Percentiles rank a stretch among this genome's conserved stretches.
Evolutionary conservation across 164 flowering plant genomes (phyloP).

Genomic region (Piper longum): DNA sequence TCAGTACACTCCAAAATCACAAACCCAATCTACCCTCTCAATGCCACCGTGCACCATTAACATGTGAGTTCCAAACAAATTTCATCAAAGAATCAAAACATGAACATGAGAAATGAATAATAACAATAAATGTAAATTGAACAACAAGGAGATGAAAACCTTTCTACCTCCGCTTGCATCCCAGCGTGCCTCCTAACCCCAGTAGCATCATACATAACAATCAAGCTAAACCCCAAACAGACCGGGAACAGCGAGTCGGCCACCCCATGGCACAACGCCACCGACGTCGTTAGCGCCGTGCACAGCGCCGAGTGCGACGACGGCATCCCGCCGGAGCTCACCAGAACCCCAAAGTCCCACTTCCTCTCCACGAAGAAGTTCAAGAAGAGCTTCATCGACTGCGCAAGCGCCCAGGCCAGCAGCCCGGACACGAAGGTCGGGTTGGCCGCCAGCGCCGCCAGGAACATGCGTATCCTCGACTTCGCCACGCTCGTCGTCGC

Average conservation of each 20-base stretch:
- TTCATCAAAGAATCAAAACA: too few relatives aligned
- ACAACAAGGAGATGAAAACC: background rate
- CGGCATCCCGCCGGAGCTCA: constrained; percentile 87
- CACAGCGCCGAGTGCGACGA: constrained; percentile 85
- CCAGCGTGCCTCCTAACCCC: constrained; percentile 95
- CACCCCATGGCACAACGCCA: constrained; percentile 79
- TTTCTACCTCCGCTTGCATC: constrained; percentile 73
- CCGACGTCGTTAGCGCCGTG: constrained; percentile 77
- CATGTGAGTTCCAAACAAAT: too few relatives aligned
- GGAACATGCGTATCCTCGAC: constrained; percentile 44
- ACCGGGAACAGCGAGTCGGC: constrained; percentile 84
- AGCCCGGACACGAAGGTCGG: constrained; percentile 70
- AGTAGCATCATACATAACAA: constrained; percentile 91
- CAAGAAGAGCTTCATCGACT: constrained; percentile 50
- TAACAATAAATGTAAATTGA: background rate
- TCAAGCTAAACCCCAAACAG: constrained; percentile 75
- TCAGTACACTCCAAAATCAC: too few relatives aligned
- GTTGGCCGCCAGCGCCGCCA: constrained; percentile 60
- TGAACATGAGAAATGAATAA: background rate
- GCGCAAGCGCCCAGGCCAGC: constrained; percentile 57
- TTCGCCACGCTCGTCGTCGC: constrained; percentile 37
- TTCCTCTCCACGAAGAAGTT: constrained; percentile 68
- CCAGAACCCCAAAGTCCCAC: constrained; percentile 62
- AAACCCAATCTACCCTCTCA: background rate
- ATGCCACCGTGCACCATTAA: background rate